Percentiles rank a stretch among this genome's conserved stretches.
Conservation (phyloP, 371 early-diverging fungal species). For the Mycotypha africana region DNA sequence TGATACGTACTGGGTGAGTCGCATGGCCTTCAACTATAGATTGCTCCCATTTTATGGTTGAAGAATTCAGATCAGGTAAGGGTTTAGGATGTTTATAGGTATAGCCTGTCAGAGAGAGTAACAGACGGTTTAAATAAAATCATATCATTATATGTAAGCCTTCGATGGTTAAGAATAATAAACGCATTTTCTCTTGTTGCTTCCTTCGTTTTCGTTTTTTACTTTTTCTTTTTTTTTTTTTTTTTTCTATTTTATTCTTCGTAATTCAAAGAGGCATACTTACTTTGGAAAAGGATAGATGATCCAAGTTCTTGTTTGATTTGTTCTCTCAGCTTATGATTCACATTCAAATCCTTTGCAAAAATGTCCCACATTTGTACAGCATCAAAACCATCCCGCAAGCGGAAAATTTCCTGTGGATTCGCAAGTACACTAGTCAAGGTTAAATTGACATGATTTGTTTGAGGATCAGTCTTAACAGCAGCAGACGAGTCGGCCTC, state of each 20-base stretch:
- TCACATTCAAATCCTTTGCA: constrained; percentile 26
- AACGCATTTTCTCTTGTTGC: too few species aligned
- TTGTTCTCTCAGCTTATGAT: constrained; percentile 22
- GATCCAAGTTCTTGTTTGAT: constrained; percentile 37
- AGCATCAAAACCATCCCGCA: constrained; percentile 32
- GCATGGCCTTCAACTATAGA: constrained; percentile 71
- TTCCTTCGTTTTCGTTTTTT: background rate
- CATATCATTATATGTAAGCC: too few species aligned
- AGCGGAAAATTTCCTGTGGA: background rate
- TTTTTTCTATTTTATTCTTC: too few species aligned
- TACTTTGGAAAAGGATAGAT: constrained; percentile 44
- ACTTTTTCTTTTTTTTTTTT: background rate
- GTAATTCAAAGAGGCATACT: too few species aligned
- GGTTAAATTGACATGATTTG: background rate
- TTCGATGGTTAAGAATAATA: too few species aligned
- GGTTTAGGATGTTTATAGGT: constrained; percentile 51
- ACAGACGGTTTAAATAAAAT: background rate
- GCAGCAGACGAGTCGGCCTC: background rate
- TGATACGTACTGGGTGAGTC: constrained; percentile 70
- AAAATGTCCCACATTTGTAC: constrained; percentile 34
- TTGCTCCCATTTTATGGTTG: constrained; percentile 70
- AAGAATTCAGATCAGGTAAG: constrained; percentile 37
- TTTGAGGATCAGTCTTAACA: background rate
- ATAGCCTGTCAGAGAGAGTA: constrained; percentile 16
- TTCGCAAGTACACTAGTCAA: background rate